phyloP scores from a whole-genome alignment of 768 basidiomycete genomes.

The Obba rivulosa region DNA sequence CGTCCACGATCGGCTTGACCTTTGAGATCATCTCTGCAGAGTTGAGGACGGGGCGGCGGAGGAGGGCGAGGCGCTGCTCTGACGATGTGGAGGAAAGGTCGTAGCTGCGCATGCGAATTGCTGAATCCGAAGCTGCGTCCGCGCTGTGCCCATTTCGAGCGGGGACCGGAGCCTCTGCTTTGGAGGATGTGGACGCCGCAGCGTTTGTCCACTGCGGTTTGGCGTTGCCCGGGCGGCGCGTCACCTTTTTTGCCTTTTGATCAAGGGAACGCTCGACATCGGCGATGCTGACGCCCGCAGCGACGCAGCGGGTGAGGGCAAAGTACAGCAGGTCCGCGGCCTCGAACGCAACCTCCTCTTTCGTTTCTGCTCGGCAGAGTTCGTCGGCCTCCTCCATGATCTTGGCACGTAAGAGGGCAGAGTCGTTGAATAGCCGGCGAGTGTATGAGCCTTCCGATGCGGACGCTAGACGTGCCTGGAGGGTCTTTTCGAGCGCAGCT shows the following conservation, averaged over 20 bases:
- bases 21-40: slow-evolving; percentile 86
- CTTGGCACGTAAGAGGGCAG: slow-evolving; percentile 80
- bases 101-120: slow-evolving; percentile 76
- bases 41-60: slow-evolving; percentile 86
- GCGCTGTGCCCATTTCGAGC: slow-evolving; percentile 13
- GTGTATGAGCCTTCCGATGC: slow-evolving; percentile 95
- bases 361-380: slow-evolving; percentile 75
- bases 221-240: slow-evolving; percentile 84
- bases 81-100: slow-evolving; percentile 45
- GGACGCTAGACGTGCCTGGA: slow-evolving; percentile 61
- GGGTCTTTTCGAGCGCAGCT: slow-evolving; percentile 72
- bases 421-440: slow-evolving; percentile 75
- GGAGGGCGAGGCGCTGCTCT: slow-evolving; percentile 58
- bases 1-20: slow-evolving; percentile 90
- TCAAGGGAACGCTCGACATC: slow-evolving; percentile 86
- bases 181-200: slow-evolving; percentile 9
- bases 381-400: slow-evolving; percentile 99
- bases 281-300: slow-evolving; percentile 72
- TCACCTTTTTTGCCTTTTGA: slow-evolving; percentile 80
- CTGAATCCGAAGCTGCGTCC: slow-evolving; percentile 28
- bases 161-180: slow-evolving; percentile 18
- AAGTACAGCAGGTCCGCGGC: slow-evolving; percentile 96
- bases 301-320: slow-evolving; percentile 76
- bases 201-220: slow-evolving; percentile 69
- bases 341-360: slow-evolving; percentile 87